Base-by-base conservation (phyloP, 2,329 filamentous ascomycete species). In the Colletotrichum melonis region DNA sequence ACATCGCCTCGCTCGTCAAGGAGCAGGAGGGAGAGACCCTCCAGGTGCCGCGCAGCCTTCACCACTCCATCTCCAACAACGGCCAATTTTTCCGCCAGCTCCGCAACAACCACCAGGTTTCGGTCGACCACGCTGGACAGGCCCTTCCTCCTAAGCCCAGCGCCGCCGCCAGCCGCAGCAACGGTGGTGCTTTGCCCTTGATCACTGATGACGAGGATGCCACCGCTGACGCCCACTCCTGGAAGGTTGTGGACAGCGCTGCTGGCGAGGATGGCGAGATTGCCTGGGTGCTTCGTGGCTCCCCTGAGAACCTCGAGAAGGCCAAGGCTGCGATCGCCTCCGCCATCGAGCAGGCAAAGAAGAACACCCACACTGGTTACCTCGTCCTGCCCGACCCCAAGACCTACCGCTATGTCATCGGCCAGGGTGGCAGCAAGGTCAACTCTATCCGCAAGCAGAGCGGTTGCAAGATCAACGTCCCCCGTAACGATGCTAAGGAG, bases 11-110 rank as follows among this genome's bases (percentile, higher is more conserved):
- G 49, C 84, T 98, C 65, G 88, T 95, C 75, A 96, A 97, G 87
- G 92, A 95, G 77, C 93, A 96, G 80, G 92, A 97, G 81, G 94
- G 94, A 74, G 95, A 97, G 87, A 97, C 93, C 0, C 84, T 98
- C n/a, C 89, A 93, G 77, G 90, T 99, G 9, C 96, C 97, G 12
- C 90, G 92, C 73, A 91, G 92, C 77, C 87, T 97, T 73, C 97
- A 99, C 86, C 94, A 98, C 81, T 85, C 88, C 73, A 89, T 99
- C 77, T 90, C 94, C 65, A 96, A 98, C 81, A 95, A 96, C 76
- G 97, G 96, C 1, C 92, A 95, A 78, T 94, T 98, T 86, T 98
- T 98, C 93, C 94, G 96, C 76, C 93, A 92, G 78, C 91, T 99
- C 55, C 92, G 93, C 76, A 95, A 92, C 82, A 94, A 98, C 79